phyloP scores from a whole-genome alignment of 2,329 filamentous ascomycete species.

The Aspergillus sp. region DNA sequence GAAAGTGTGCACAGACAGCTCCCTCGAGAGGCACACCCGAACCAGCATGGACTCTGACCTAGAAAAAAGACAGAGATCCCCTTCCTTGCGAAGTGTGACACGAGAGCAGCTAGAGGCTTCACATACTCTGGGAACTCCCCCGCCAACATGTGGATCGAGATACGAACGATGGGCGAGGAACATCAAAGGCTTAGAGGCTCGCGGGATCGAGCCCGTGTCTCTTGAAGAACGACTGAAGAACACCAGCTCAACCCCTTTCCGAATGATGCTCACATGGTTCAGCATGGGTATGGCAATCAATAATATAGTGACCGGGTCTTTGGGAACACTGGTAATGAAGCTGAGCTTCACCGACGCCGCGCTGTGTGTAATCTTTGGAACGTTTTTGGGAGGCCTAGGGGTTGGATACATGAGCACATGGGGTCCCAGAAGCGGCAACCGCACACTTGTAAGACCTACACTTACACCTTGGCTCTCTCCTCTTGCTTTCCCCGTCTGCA shows the following conservation, averaged over 20 bases:
- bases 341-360: slow-evolving; percentile 46
- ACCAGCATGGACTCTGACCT: slow-evolving; percentile 23
- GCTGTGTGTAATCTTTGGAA: slow-evolving; percentile 42
- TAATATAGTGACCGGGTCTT: slow-evolving; percentile 46
- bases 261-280: slow-evolving; percentile 42
- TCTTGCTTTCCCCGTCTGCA: background rate
- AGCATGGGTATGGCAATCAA: slow-evolving; percentile 44
- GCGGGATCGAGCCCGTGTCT: slow-evolving; percentile 32
- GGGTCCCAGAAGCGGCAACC: slow-evolving; percentile 45
- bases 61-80: slow-evolving; percentile 30
- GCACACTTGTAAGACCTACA: slow-evolving; percentile 41
- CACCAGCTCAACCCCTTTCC: slow-evolving; percentile 28
- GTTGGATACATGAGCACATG: slow-evolving; percentile 47
- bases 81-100: slow-evolving; percentile 27
- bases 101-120: slow-evolving; percentile 23
- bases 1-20: background rate
- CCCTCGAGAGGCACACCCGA: background rate
- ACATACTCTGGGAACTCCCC: slow-evolving; percentile 15
- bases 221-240: slow-evolving; percentile 30
- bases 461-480: background rate
- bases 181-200: slow-evolving; percentile 29
- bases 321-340: slow-evolving; percentile 43
- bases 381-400: slow-evolving; percentile 34
- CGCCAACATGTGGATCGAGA: slow-evolving; percentile 13
- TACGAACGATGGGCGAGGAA: slow-evolving; percentile 27